A percentile compares a stretch with the other conserved stretches of the same genome.
These are phyloP conservation scores for Cronartium ribicola DNA, from an alignment of 1,284 basidiomycete genomes.

Conservation along the genomic window DNA sequence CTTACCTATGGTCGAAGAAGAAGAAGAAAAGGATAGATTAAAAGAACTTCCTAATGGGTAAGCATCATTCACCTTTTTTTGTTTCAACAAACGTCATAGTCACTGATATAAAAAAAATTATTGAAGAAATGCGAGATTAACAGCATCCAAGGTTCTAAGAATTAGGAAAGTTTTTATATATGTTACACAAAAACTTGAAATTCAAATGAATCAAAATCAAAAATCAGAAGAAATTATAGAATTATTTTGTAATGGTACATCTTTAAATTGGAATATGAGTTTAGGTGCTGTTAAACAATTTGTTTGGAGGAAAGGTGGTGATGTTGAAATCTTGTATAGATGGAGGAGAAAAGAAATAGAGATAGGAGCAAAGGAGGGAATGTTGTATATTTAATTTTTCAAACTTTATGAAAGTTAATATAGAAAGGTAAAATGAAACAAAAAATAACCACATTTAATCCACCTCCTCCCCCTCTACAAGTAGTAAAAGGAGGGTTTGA, in stretches of 20 bases:
- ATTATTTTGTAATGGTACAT: constrained; percentile 74
- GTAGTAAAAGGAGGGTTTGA: no score
- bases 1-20: constrained; percentile 60
- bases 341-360: neutral
- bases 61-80: constrained; percentile 48
- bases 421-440: no score
- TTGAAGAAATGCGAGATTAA: constrained; percentile 74
- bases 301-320: constrained; percentile 73
- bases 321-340: constrained; percentile 77
- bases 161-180: constrained; percentile 77
- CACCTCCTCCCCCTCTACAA: no score
- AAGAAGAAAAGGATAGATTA: constrained; percentile 59
- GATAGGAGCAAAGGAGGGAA: no score
- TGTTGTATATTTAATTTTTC: no score
- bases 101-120: constrained; percentile 39
- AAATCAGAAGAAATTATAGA: constrained; percentile 71
- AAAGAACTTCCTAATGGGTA: constrained; percentile 73
- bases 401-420: no score
- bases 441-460: no score
- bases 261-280: constrained; percentile 78
- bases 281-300: constrained; percentile 81
- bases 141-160: constrained; percentile 76
- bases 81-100: neutral
- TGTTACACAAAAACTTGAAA: constrained; percentile 83
- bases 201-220: neutral